Evolutionary conservation across 345 rosid species (phyloP).

Genomic region (Ceriops tagal): DNA sequence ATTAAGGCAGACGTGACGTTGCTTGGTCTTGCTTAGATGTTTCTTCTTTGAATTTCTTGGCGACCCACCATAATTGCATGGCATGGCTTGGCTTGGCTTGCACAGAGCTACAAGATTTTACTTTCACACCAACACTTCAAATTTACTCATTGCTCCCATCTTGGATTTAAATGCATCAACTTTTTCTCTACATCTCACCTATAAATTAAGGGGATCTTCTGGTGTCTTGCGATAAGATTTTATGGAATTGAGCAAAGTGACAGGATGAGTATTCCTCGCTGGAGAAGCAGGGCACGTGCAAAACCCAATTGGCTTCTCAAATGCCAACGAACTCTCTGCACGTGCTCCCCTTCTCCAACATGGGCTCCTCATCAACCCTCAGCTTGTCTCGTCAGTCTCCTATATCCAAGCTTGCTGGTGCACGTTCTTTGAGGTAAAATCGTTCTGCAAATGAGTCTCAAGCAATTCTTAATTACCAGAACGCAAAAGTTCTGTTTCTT

Average conservation of each 20-base stretch:
- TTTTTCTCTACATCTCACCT: constrained; percentile 16
- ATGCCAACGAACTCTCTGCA: constrained; percentile 39
- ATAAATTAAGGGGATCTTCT: constrained; percentile 34
- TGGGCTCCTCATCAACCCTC: constrained; percentile 44
- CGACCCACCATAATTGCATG: constrained; percentile 46
- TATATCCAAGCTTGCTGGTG: not conserved
- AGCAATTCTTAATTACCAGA: no score
- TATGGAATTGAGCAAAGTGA: not conserved
- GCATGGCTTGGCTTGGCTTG: constrained; percentile 28
- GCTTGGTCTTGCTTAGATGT: constrained; percentile 21
- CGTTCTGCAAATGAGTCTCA: not conserved
- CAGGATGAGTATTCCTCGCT: constrained; percentile 60
- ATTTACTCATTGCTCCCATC: constrained; percentile 16
- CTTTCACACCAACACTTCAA: constrained; percentile 3
- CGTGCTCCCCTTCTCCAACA: constrained; percentile 98
- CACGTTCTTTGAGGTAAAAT: not conserved
- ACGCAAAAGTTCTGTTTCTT: no score
- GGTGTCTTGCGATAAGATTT: no score
- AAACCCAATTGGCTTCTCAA: not conserved
- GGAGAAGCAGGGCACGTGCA: constrained; percentile 99
- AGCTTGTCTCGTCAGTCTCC: not conserved
- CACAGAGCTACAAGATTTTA: not conserved
- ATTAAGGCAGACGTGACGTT: constrained; percentile 30
- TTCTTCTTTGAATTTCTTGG: constrained; percentile 29
- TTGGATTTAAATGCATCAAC: not conserved